These are phyloP conservation scores for Penicillium crystallinum DNA, from an alignment of 495 filamentous ascomycete species.

Conservation along the genomic window DNA sequence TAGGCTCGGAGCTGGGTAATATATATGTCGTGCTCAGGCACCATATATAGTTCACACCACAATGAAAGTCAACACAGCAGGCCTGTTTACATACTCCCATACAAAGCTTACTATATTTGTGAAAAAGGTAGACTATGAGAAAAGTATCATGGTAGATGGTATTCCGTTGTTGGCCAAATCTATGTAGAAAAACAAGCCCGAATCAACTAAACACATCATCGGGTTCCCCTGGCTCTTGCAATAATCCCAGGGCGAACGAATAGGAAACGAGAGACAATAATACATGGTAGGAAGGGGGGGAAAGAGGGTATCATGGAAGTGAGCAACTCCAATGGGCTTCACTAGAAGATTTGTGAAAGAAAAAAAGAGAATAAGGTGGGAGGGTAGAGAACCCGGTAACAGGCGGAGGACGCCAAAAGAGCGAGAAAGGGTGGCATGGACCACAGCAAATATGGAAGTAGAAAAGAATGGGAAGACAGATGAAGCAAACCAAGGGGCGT, in stretches of 20 bases:
- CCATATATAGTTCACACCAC: too few relatives aligned
- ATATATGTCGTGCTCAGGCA: too few relatives aligned
- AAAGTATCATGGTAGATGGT: background rate
- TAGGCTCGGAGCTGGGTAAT: too few relatives aligned
- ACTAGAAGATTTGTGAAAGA: background rate
- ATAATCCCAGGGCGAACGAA: too few relatives aligned
- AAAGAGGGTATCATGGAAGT: slow-evolving; percentile 21
- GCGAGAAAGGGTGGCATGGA: background rate
- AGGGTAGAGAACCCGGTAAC: background rate
- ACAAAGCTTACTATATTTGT: too few relatives aligned
- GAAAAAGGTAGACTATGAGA: too few relatives aligned
- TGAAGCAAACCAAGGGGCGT: background rate
- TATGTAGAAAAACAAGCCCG: slow-evolving; percentile 1
- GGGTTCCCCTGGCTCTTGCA: too few relatives aligned
- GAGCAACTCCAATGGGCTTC: slow-evolving; percentile 2
- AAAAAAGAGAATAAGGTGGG: background rate
- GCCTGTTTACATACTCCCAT: too few relatives aligned
- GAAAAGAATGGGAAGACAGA: background rate
- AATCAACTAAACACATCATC: background rate
- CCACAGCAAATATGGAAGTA: slow-evolving; percentile 1
- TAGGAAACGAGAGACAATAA: slow-evolving; percentile 4
- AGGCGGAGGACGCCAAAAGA: background rate
- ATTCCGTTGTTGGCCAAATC: background rate
- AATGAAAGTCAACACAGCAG: too few relatives aligned
- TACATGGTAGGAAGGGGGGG: slow-evolving; percentile 6